Evolutionary conservation across 495 filamentous ascomycete species (phyloP).

Genomic region (Umbilicaria muhlenbergii): DNA sequence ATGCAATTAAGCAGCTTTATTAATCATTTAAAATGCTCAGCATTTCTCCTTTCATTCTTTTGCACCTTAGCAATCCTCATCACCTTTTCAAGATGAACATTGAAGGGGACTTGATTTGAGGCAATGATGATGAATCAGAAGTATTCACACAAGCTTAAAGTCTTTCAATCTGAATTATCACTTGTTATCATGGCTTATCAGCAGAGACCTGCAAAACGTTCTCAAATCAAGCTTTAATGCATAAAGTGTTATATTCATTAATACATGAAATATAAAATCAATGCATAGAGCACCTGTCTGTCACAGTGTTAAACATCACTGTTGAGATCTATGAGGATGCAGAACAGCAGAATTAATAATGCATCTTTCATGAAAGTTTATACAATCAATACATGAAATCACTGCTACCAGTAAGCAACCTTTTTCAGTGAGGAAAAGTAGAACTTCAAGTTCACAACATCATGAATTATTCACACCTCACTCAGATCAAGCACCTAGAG

Average conservation of each 20-base stretch:
- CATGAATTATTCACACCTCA: not conserved
- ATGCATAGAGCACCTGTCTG: constrained; percentile 1
- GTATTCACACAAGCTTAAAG: constrained; percentile 5
- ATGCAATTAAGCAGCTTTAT: not conserved
- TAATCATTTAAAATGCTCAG: too few species aligned
- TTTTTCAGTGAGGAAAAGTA: not conserved
- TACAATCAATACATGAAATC: constrained; percentile 1
- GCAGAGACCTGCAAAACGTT: constrained; percentile 1
- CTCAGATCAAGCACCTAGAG: not conserved
- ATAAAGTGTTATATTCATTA: constrained; percentile 1
- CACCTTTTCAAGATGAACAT: not conserved
- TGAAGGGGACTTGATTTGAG: constrained; percentile 5
- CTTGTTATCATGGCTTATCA: constrained; percentile 2
- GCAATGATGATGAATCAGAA: constrained; percentile 2
- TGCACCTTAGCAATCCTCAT: too few species aligned
- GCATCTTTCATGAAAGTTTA: constrained; percentile 4
- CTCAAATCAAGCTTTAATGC: constrained; percentile 1
- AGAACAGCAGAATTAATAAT: not conserved
- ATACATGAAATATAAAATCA: not conserved
- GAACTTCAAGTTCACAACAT: not conserved
- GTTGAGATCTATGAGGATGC: constrained; percentile 4
- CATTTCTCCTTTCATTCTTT: too few species aligned
- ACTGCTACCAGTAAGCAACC: constrained; percentile 1
- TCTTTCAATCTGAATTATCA: constrained; percentile 2
- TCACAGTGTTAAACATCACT: constrained; percentile 1